Evolutionary conservation across 1,139 yeast genomes (phyloP).

Genomic region (Candida neerlandica): DNA sequence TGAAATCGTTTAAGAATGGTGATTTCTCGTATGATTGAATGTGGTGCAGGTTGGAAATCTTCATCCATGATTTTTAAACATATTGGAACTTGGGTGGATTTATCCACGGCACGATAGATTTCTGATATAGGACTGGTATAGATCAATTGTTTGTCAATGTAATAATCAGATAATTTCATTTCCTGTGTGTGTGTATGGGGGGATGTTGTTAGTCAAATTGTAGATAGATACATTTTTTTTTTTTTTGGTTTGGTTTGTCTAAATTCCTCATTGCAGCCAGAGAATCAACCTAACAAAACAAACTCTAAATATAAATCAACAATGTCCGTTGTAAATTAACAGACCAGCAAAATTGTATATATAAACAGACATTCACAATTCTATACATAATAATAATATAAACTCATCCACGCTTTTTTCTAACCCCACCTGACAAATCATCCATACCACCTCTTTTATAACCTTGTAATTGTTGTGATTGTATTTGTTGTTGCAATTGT

Average conservation of each 20-base stretch:
- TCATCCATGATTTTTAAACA: conserved; percentile 45
- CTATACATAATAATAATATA: neutral
- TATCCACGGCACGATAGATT: conserved; percentile 30
- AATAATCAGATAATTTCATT: conserved; percentile 17
- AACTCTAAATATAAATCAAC: too few species aligned
- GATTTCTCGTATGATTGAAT: conserved; percentile 39
- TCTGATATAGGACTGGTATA: conserved; percentile 43
- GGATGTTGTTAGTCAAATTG: neutral
- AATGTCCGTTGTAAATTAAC: too few species aligned
- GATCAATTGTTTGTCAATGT: conserved; percentile 24
- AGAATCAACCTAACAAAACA: too few species aligned
- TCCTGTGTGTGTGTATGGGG: neutral
- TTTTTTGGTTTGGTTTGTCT: neutral
- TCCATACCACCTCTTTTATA: conserved; percentile 5
- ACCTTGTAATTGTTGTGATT: conserved; percentile 7
- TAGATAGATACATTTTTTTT: neutral
- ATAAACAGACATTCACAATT: neutral
- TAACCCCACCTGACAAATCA: conserved; percentile 3
- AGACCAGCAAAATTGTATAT: neutral
- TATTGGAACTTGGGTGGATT: conserved; percentile 18
- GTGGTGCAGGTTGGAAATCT: conserved; percentile 43
- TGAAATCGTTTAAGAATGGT: conserved; percentile 25
- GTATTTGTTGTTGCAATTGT: conserved; percentile 7
- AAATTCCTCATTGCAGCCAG: too few species aligned
- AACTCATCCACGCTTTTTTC: conserved; percentile 6